Evolutionary conservation across 306 rosid genomes (phyloP), one percentile per base, ranked within the genome.

Genomic region (Phaseolus lunatus): DNA sequence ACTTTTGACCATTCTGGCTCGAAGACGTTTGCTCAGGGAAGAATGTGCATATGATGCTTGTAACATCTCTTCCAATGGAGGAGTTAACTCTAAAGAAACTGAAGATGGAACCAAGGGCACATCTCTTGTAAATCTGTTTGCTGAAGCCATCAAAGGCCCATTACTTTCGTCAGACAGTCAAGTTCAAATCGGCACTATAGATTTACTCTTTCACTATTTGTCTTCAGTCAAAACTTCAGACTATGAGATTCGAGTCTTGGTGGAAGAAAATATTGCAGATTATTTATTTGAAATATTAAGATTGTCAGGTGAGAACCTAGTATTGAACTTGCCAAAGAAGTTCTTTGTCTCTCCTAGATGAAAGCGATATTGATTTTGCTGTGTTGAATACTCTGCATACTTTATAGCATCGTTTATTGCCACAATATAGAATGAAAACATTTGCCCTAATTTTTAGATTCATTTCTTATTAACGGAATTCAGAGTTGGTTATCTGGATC

Each of bases 121-220:
- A 67, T 73, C 86, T 79, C 88, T 92, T 77, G 85, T 80, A 81
- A 64, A 77, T 68, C 82, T 87, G 79, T 90, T 95, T 62, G 88
- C 93, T 9, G 98, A 95, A 84, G 98, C 98, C 80, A 88, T 95
- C 81, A 92, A 95, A 79, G 97, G 97, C 24, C 97, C 98, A 57
- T 83, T 95, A 50, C 95, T 95, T 77, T 90, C 98, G 9, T 87
- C 96, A 8, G 87, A 90, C 62, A 88, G 67, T 81, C 88, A 90
- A 85, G 97, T 95, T 82, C 97, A 90, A 85, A 81, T 83, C 71
- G 80, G 90, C 88, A 81, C 97, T 54, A 68, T 95, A 33, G 91
- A 86, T 79, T 79, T 95, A 68, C 89, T 89, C 19, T 79, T 89
- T 85, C 83, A 85, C 79, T 92, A 90, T 84, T 75, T 92, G 86